Percentiles rank a stretch among this genome's conserved stretches.
These are phyloP conservation scores for Penicillium digitatum DNA, from an alignment of 2,329 filamentous ascomycete genomes.

Conservation along the genomic window DNA sequence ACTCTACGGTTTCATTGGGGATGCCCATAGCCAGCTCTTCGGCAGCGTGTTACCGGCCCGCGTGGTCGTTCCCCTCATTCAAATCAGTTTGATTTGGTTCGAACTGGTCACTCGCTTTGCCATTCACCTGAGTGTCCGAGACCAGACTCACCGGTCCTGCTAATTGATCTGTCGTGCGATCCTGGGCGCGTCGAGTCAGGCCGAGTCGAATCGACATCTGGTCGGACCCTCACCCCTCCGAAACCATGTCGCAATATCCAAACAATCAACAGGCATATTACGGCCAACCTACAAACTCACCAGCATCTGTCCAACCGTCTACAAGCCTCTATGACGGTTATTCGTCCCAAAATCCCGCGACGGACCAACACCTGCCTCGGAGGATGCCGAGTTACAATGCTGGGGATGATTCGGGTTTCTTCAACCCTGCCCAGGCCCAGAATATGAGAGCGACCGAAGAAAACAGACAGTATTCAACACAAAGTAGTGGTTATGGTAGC, in stretches of 20 bases:
- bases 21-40: constrained; percentile 4
- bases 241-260: constrained; percentile 54
- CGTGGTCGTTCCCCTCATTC: constrained; percentile 8
- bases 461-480: constrained; percentile 34
- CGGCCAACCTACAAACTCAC: constrained; percentile 31
- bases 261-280: constrained; percentile 51
- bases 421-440: constrained; percentile 32
- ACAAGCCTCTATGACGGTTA: constrained; percentile 41
- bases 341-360: constrained; percentile 39
- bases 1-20: constrained; percentile 1
- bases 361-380: constrained; percentile 41
- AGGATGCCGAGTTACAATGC: constrained; percentile 70
- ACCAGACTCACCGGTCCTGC: neutral
- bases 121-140: neutral
- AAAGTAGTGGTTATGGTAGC: constrained; percentile 33
- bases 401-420: constrained; percentile 65
- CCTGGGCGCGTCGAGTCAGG: neutral
- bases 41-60: constrained; percentile 7
- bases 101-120: constrained; percentile 2
- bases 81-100: neutral
- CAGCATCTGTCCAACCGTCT: constrained; percentile 27
- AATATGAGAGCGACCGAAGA: constrained; percentile 35
- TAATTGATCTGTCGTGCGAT: neutral
- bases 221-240: neutral
- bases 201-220: neutral